These are phyloP conservation scores for Podospora didyma DNA, from an alignment of 495 filamentous ascomycete species.

Conservation along the genomic window DNA sequence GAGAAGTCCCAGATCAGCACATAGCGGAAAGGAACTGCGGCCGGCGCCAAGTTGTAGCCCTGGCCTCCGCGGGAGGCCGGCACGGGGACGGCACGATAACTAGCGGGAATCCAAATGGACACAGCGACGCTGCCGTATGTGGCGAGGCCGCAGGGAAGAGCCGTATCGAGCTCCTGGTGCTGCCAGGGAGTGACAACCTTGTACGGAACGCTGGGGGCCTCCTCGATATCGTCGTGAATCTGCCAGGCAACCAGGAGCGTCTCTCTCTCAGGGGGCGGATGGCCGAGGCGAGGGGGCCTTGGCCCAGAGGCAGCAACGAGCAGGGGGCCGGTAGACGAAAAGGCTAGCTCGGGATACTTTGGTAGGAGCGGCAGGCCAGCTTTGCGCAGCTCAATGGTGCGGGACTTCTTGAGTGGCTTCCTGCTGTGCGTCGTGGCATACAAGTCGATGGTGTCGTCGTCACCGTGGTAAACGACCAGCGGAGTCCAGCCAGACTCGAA, in stretches of 20 bases:
- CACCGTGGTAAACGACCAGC: slow-evolving; percentile 27
- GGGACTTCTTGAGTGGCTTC: slow-evolving; percentile 62
- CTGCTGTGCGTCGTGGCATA: slow-evolving; percentile 67
- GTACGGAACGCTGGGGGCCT: slow-evolving; percentile 20
- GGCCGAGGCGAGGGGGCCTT: slow-evolving; percentile 26
- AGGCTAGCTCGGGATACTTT: slow-evolving; percentile 34
- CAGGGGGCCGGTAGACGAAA: slow-evolving; percentile 30
- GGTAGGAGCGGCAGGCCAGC: slow-evolving; percentile 29
- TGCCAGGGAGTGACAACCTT: slow-evolving; percentile 34
- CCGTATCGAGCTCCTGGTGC: slow-evolving; percentile 32
- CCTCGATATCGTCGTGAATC: slow-evolving; percentile 12
- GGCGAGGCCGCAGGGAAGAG: slow-evolving; percentile 27
- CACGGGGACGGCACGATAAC: slow-evolving; percentile 29
- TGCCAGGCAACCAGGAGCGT: slow-evolving; percentile 34
- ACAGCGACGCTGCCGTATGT: slow-evolving; percentile 31
- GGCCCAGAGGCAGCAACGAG: slow-evolving; percentile 33
- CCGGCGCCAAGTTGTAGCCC: slow-evolving; percentile 28
- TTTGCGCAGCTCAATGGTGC: slow-evolving; percentile 60
- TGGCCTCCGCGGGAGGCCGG: slow-evolving; percentile 19
- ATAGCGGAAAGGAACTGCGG: slow-evolving; percentile 23
- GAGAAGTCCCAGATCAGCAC: slow-evolving; percentile 35
- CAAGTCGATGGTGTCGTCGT: slow-evolving; percentile 45
- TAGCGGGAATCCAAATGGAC: slow-evolving; percentile 35
- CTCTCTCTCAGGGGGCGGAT: slow-evolving; percentile 30
- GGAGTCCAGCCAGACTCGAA: slow-evolving; percentile 28